Percentiles rank a stretch among this genome's conserved stretches.
These are phyloP conservation scores for Xylaria scruposa DNA, from an alignment of 495 filamentous ascomycete species.

Conservation along the genomic window DNA sequence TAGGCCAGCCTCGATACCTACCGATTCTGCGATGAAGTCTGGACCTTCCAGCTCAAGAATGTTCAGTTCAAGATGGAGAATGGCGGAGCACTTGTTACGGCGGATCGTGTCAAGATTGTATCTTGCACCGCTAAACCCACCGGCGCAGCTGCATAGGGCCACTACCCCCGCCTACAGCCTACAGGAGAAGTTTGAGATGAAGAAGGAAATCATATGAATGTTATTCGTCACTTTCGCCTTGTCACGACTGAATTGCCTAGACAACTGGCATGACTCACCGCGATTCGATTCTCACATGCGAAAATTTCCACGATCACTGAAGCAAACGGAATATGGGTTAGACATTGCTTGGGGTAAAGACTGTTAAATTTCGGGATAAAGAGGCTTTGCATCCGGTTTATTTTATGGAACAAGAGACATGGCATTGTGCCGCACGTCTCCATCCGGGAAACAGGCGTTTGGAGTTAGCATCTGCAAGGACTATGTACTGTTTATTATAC, in stretches of 20 bases:
- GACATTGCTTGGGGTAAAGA: background rate
- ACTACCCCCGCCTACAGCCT: too few relatives aligned
- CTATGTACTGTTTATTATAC: background rate
- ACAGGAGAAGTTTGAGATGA: too few relatives aligned
- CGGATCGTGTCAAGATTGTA: slow-evolving; percentile 95
- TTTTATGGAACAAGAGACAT: background rate
- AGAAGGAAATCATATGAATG: background rate
- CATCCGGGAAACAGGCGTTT: slow-evolving; percentile 9
- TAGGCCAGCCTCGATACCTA: slow-evolving; percentile 98
- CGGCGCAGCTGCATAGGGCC: slow-evolving; percentile 44
- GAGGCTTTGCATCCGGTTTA: background rate
- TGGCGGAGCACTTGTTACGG: slow-evolving; percentile 58
- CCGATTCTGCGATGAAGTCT: slow-evolving; percentile 99
- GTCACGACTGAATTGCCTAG: background rate
- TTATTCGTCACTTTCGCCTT: background rate
- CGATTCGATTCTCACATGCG: background rate
- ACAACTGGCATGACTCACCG: background rate
- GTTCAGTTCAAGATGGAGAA: slow-evolving; percentile 97
- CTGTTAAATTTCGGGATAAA: background rate
- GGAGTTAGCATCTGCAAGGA: background rate
- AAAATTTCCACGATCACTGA: too few relatives aligned
- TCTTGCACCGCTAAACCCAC: slow-evolving; percentile 89
- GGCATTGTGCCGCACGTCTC: background rate
- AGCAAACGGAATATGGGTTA: background rate
- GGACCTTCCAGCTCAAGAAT: slow-evolving; percentile 99